Base-by-base conservation (phyloP, 2,329 filamentous ascomycete species). In the Monascus ruber region DNA sequence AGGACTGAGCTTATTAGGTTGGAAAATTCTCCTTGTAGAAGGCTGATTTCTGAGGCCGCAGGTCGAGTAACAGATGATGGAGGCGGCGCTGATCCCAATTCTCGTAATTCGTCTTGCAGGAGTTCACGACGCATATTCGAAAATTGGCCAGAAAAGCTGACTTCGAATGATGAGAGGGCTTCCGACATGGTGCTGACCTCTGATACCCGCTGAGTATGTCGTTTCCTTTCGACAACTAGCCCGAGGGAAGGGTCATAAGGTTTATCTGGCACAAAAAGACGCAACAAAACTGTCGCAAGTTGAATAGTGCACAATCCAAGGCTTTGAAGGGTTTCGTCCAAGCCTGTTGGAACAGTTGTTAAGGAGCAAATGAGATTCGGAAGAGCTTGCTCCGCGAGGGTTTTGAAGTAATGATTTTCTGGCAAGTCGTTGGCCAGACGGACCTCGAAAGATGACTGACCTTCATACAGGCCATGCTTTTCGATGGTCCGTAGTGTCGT, bases 211-310 rank as follows among this genome's bases (percentile, higher is more conserved):
- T 78, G 68, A 11, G 66, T 56, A 53, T 81, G 72, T 24, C 76
- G 65, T 39, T 72, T 60, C 17, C 77, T 74, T 49, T 86, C 80
- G 11, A 94, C 73, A 38, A 70, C 68, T 5, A 74, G 63, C 36
- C 66, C 67, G 28, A 79, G 57, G 2, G 77, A 78, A 1, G 91
- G 91, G 58, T 98, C 91, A 52, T 89, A 91, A 3, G 83, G 74
- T 48, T 81, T 80, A 58, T 94, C 82, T 0, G 93, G 88, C 2
- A 96, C 79, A 54, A 89, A 95, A 2, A 95, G 70, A 45, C 76
- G 75, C 35, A 96, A 69, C 31, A 81, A 76, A 10, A 81, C 80
- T 17, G 88, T 63, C 1, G 85, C 81, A 43, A 94, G 79, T 37
- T 82, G 72, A 26, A 87, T 71, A 77, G 88, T 91, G 4, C 83